Evolutionary conservation across 129 eudicot species (phyloP), one percentile per base, ranked within the genome.

Genomic region (Chrysanthemum makinoi): DNA sequence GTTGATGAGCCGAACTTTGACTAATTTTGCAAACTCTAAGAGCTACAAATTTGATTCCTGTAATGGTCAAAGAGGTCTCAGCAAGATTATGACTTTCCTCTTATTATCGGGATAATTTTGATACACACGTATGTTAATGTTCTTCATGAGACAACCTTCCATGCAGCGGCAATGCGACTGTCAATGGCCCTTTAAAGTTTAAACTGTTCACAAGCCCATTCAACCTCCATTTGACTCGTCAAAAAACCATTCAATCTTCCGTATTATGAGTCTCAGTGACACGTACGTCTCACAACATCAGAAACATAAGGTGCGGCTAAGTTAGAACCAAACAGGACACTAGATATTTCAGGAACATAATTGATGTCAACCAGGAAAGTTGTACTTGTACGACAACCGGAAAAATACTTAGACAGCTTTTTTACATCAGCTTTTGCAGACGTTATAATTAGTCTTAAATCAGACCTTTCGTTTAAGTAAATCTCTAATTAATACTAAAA

Each of bases 201-300:
- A 71, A 89, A 85, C 68, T 76, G 86, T 22, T 89, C 96, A 79
- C 98, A 94, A 15, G 96, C 98, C 92, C 92, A 87, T 75, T 94
- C 98, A 1, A 94, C 98, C 75, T 94, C 98, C 80, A 65, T 75
- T 74, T 87, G 95, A 74, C 95, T 85, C n/a, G 98, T 94, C 77
- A 94, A 80, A 62, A 94, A 94, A 56, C 95, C 96, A 72, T 22
- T 22, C 24, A 22, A 22, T 22, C 24, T 78, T 94, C 95, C 28
- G 62, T 83, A 72, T 66, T 68, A 62, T 89, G 85, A 22, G 89
- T 89, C 80, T 89, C 92, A 15, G 74, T 67, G 16, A 80, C 98
- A 80, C 53, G 72, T 58, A 80, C 53, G 72, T 58, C 77, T 87
- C 74, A 93, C 55, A 68, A 81, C 88, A 52, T 83, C 88, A 48